Evolutionary conservation across 257 asterid species (phyloP), one percentile per base, ranked within the genome.

Genomic region (Plantago major): DNA sequence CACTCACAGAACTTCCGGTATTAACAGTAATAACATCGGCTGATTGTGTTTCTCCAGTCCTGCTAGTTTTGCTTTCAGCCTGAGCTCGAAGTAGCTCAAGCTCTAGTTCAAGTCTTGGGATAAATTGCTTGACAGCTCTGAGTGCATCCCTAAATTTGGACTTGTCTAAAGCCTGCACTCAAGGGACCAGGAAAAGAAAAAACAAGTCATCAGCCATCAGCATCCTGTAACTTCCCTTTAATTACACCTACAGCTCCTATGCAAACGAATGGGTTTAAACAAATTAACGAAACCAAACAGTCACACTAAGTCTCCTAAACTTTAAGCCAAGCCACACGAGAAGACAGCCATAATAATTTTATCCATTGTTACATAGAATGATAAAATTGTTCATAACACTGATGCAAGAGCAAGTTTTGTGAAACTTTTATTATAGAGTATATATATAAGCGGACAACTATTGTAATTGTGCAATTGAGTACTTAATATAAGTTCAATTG

Each of bases 111-210:
- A 93, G 97, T 60, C 86, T 79, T 12, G 97, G 97, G 43, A 93
- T 87, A 72, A 76, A 73, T 73, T 77, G 83, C 78, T 68, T 82
- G 40, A 89, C 84, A 46, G 95, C 97, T 69, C 96, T 86, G 42
- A 92, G 72, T 50, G 94, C 83, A 75, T 92, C 99, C 72, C 94
- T 76, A 55, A 86, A 86, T 77, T 82, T 89, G 57, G 99, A 92
- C 75, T 92, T 93, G 78, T 93, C 96, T 58, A 93, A 76, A 71
- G 99, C 99, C 99, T 93, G 84, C 28, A 75, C n/a, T 22, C 60
- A 68, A 66, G 53, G 48, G 52, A 67, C 19, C 52, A 50, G 22
- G 50, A 43, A 43, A 14, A 11, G 46, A 18, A 14, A 43, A 33
- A 49, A 42, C 30, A 54, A 63, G 47, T 12, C 58, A 51, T 68